Conservation (phyloP, 139 green algal species). For the Chara braunii region DNA sequence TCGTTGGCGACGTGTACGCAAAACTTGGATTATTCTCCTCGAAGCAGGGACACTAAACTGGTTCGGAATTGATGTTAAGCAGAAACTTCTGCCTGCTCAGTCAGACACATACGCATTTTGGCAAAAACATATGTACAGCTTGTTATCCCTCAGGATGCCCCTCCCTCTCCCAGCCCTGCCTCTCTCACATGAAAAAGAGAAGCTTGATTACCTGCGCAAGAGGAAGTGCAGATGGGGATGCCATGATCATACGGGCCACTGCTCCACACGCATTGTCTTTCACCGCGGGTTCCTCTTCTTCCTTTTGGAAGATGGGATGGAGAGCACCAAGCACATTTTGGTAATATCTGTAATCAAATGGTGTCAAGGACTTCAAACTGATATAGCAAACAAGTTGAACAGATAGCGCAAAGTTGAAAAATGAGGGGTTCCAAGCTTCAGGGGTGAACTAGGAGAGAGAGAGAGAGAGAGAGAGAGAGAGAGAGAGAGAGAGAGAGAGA, state of each 20-base stretch:
- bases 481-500: background rate
- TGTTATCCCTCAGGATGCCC: no score
- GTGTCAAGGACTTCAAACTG: no score
- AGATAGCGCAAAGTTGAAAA: no score
- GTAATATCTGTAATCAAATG: slow-evolving; percentile 54
- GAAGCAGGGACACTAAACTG: background rate
- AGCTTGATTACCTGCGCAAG: slow-evolving; percentile 27
- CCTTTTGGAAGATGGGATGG: slow-evolving; percentile 54
- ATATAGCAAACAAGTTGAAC: no score
- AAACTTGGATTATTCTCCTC: slow-evolving; percentile 10
- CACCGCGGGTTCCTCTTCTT: slow-evolving; percentile 43
- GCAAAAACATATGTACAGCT: no score
- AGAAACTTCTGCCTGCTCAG: no score
- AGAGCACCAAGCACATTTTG: slow-evolving; percentile 39
- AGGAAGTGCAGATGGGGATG: slow-evolving; percentile 29
- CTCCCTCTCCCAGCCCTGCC: no score
- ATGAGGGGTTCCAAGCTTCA: no score
- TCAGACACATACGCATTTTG: no score
- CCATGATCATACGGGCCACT: slow-evolving; percentile 53
- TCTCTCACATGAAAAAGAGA: background rate
- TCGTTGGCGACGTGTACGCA: no score
- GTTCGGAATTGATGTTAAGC: no score
- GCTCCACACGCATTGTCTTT: slow-evolving; percentile 65
- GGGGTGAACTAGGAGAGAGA: background rate
- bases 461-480: background rate